Evolutionary conservation across 371 early-diverging fungal species (phyloP).

Genomic region (Zancudomyces culisetae): DNA sequence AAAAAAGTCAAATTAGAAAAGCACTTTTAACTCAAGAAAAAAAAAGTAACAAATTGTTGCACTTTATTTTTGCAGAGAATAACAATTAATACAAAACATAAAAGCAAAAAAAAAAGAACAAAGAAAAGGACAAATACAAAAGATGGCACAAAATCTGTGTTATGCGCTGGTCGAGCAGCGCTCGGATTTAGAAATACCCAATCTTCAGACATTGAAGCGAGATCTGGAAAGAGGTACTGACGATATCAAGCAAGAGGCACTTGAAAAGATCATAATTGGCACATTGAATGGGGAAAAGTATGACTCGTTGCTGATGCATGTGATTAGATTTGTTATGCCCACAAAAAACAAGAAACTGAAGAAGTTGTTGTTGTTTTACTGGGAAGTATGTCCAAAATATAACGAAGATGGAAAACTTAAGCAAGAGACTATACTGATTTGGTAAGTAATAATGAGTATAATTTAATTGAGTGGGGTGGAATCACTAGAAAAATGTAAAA

Average conservation of each 20-base stretch:
- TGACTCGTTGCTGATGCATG: slow-evolving; percentile 79
- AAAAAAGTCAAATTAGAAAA: no score
- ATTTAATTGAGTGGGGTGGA: background rate
- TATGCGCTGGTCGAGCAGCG: slow-evolving; percentile 22
- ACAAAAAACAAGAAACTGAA: slow-evolving; percentile 82
- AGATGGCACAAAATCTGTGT: slow-evolving; percentile 14
- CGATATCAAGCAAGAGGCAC: slow-evolving; percentile 73
- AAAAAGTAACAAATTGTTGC: no score
- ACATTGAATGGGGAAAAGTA: slow-evolving; percentile 87
- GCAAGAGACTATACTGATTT: slow-evolving; percentile 91
- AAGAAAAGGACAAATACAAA: background rate
- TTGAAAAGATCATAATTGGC: slow-evolving; percentile 72
- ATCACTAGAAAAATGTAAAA: background rate
- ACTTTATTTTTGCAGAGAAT: no score
- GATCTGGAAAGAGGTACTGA: slow-evolving; percentile 79
- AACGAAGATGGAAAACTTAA: slow-evolving; percentile 80
- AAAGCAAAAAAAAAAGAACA: background rate
- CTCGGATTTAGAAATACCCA: slow-evolving; percentile 16
- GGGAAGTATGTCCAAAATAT: slow-evolving; percentile 91
- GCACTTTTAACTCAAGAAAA: no score
- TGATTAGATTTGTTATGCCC: slow-evolving; percentile 90
- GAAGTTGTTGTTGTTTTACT: slow-evolving; percentile 86
- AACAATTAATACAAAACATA: no score
- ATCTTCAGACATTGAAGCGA: slow-evolving; percentile 21
- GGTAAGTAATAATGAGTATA: background rate